Evolutionary conservation across 2,329 filamentous ascomycete genomes (phyloP).

Genomic region (Penicillium concentricum): DNA sequence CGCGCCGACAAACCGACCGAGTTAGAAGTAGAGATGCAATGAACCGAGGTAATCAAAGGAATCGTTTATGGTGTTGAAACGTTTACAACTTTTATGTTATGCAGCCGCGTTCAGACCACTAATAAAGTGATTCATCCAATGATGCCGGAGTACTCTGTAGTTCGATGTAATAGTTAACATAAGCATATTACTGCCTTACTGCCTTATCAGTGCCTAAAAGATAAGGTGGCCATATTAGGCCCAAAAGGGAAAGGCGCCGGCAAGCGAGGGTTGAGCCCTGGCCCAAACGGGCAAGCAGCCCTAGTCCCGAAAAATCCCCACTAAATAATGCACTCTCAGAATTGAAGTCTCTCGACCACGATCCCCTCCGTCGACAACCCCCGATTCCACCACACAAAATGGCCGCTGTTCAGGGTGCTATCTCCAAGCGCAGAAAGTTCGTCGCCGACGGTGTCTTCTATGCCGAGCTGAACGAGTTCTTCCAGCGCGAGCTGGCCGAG

Average conservation of each 20-base stretch:
- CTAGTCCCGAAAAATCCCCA: slow-evolving; percentile 40
- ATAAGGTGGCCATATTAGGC: slow-evolving; percentile 10
- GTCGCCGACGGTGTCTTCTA: slow-evolving; percentile 99
- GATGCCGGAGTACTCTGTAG: not conserved
- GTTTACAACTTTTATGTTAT: slow-evolving; percentile 8
- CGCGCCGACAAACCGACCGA: slow-evolving; percentile 28
- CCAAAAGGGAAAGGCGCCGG: slow-evolving; percentile 24
- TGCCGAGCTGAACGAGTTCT: slow-evolving; percentile 99
- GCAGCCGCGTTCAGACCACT: not conserved
- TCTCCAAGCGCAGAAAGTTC: slow-evolving; percentile 65
- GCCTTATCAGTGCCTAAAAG: slow-evolving; percentile 10
- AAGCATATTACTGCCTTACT: slow-evolving; percentile 1
- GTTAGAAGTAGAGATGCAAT: slow-evolving; percentile 55
- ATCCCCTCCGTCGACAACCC: slow-evolving; percentile 37
- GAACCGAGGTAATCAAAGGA: slow-evolving; percentile 11
- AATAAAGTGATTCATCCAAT: not conserved
- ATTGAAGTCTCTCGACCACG: slow-evolving; percentile 34
- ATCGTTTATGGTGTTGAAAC: not conserved
- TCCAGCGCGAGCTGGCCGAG: slow-evolving; percentile 99
- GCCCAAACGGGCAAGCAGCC: slow-evolving; percentile 34
- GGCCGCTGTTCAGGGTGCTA: slow-evolving; percentile 53
- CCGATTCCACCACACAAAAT: slow-evolving; percentile 42
- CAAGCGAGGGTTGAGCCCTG: slow-evolving; percentile 45
- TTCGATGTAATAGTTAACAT: not conserved
- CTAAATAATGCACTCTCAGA: slow-evolving; percentile 38